Base-by-base conservation (phyloP, 2,329 filamentous ascomycete species). In the Cytospora schulzeri region DNA sequence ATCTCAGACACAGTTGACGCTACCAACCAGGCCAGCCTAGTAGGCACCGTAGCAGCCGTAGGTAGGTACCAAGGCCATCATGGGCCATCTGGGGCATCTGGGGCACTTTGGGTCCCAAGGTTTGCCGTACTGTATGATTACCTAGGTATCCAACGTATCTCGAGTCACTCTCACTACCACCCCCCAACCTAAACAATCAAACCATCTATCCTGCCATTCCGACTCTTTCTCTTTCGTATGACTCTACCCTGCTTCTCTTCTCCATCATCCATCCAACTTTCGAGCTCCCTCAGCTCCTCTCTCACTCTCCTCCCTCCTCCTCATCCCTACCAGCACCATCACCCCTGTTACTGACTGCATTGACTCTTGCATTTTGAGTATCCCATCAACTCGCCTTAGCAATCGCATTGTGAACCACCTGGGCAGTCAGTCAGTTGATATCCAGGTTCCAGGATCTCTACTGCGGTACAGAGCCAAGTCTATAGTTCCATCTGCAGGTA, bases 351-450 rank as follows among this genome's bases (percentile, higher is more conserved):
- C 35, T 53, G 45, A n/a, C 28, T 50, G 52, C 48, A 28, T 54
- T 29, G 7, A 38, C 52, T 66, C n/a, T 57, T 45, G 50, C 48
- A 33, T 55, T 14, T 31, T 4, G 51, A 31, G 22, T 35, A 15
- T 41, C 15, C 50, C 22, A 29, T 41, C 55, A 60, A 67, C 29
- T 64, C 53, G 38, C 33, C 60, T 59, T 63, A 52, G 53, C 54
- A 62, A 38, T 63, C 55, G 56, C 57, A 53, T 60, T 73, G 70
- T 71, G 71, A 73, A 71, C 73, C n/a, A n/a, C n/a, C n/a, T n/a
- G n/a, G n/a, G n/a, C n/a, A n/a, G n/a, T n/a, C 72, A 73, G 73
- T 73, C 63, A 69, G 48, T 71, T 71, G 72, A 71, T 65, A 68
- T 72, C 70, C 68, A 70, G 70, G 68, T 65, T 69, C 22, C 11